These are phyloP conservation scores for Rosa chinensis DNA, from an alignment of 306 rosid genomes.

Conservation along the genomic window DNA sequence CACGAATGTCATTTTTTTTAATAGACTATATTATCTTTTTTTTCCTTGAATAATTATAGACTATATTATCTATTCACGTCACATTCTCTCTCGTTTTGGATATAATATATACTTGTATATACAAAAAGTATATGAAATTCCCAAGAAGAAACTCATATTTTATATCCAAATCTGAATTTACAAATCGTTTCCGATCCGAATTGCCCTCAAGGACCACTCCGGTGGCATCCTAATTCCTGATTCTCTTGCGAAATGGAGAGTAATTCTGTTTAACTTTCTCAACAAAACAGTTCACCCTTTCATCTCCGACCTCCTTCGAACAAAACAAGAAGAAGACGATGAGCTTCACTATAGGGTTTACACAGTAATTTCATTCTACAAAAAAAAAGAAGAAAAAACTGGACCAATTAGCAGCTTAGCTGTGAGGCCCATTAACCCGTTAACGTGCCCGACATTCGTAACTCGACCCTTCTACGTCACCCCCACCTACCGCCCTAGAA, in stretches of 20 bases:
- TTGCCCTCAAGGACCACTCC: neutral
- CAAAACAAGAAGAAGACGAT: conserved; percentile 1
- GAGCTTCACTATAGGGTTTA: neutral
- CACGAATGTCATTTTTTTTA: too few species aligned
- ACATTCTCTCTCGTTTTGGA: too few species aligned
- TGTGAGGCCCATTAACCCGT: neutral
- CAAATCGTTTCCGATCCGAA: neutral
- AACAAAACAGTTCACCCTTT: neutral
- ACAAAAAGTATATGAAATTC: neutral
- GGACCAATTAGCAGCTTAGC: neutral
- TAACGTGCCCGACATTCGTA: neutral
- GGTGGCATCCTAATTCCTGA: neutral
- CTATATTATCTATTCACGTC: too few species aligned
- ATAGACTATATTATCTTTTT: too few species aligned
- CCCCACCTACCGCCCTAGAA: neutral
- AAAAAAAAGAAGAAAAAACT: neutral
- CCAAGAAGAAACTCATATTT: neutral
- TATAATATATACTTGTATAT: too few species aligned
- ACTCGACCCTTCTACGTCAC: neutral
- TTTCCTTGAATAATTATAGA: too few species aligned
- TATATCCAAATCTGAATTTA: neutral
- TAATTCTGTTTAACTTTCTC: neutral
- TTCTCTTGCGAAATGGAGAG: neutral
- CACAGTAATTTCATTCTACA: neutral
- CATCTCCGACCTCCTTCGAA: neutral